phyloP scores from a whole-genome alignment of 805 yeast species.

The Sugiyamaella floridensis region DNA sequence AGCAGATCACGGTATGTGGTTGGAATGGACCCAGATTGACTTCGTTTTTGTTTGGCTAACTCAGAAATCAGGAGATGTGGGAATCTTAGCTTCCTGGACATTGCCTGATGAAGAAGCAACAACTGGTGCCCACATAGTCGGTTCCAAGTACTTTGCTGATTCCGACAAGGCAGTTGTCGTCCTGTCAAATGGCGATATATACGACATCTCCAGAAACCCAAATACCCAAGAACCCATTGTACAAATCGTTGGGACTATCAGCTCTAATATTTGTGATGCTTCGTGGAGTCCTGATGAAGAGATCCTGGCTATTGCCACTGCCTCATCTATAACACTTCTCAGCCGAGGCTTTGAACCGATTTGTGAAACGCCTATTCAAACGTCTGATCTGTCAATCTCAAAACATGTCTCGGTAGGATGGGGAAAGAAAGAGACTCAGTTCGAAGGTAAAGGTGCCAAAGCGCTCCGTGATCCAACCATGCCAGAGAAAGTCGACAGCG shows the following conservation, averaged over 20 bases:
- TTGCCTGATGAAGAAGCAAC: not conserved
- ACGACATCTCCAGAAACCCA: conserved; percentile 46
- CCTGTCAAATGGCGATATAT: conserved; percentile 68
- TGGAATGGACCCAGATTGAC: no score
- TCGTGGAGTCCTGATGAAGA: conserved; percentile 92
- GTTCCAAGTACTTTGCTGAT: conserved; percentile 65
- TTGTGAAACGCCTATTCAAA: conserved; percentile 50
- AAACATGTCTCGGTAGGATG: conserved; percentile 95
- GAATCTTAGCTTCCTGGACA: conserved; percentile 55
- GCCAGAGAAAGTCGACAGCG: conserved; percentile 62
- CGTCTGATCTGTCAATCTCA: conserved; percentile 59
- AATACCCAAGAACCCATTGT: conserved; percentile 47
- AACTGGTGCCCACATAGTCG: conserved; percentile 32
- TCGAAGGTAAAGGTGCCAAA: conserved; percentile 86
- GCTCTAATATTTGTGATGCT: conserved; percentile 65
- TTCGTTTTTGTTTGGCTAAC: conserved; percentile 7
- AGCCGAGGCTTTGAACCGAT: conserved; percentile 77
- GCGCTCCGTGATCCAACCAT: conserved; percentile 79
- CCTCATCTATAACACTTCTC: conserved; percentile 51
- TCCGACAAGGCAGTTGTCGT: conserved; percentile 58
- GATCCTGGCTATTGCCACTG: conserved; percentile 61
- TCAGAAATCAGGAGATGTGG: conserved; percentile 51
- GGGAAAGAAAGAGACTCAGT: conserved; percentile 97
- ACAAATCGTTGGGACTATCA: conserved; percentile 80
- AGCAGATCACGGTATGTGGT: conserved; percentile 41